Base-by-base conservation (phyloP, 1,139 yeast species). In the Pneumocystis canis region DNA sequence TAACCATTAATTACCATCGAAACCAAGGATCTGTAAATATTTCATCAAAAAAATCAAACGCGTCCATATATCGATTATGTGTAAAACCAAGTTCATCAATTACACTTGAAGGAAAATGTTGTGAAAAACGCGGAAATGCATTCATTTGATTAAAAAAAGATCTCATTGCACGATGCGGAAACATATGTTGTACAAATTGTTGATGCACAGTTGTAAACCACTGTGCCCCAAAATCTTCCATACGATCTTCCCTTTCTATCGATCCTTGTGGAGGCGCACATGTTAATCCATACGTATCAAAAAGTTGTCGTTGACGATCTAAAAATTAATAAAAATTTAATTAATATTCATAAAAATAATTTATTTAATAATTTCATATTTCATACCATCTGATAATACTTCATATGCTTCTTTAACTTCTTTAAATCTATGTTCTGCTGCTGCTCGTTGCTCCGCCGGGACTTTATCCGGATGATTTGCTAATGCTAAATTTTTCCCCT, bases 401-500 rank as follows among this genome's bases (percentile, higher is more conserved):
- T 47, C 54, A 25, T 47, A 47, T 11, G 54, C 54, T 31, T 47
- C 54, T 11, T 47, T 47, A 3, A 47, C 54, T n/a, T 47, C 54
- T 11, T 47, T 47, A 25, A 47, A 47, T 11, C 54, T 30, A 7
- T 25, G 54, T 14, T 47, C 54, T 20, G 54, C 54, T 25, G 54
- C 54, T 25, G 54, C 54, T 63, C 94, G 79, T 64, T 81, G 82
- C 0, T 73, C 71, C 67, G 84, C 89, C 0, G 81, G 73, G 1
- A 81, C 90, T 72, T 88, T 88, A 71, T 88, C 96, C 0, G 96
- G 96, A 72, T 88, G 96, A 70, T 82, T 80, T 64, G 77, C 76
- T 62, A 88, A 77, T 14, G 95, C 95, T 47, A 11, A 3, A 33
- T 40, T n/a, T 40, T 3, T 2, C 28, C 18, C 7, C 18, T 3